A percentile compares a stretch with the other conserved stretches of the same genome.
phyloP scores from a whole-genome alignment of 805 yeast species.

The Wickerhamomyces kurtzmanii region DNA sequence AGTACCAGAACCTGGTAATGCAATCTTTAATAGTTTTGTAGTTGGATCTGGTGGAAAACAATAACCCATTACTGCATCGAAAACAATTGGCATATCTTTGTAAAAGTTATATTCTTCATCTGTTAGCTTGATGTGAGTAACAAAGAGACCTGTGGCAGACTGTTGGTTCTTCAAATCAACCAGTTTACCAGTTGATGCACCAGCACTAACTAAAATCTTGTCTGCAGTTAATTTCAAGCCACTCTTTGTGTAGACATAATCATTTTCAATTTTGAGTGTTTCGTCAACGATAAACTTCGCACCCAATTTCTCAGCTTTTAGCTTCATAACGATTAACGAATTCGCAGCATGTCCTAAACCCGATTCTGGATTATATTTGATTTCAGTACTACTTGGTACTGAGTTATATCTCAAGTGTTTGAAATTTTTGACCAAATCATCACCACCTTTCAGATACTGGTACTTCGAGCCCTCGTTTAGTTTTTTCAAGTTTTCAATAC shows the following conservation, averaged over 20 bases:
- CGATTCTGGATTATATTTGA: conserved; percentile 28
- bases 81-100: conserved; percentile 30
- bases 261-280: conserved; percentile 9
- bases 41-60: conserved; percentile 37
- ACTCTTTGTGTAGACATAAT: conserved; percentile 12
- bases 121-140: conserved; percentile 26
- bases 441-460: conserved; percentile 19
- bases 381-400: conserved; percentile 14
- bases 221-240: conserved; percentile 19
- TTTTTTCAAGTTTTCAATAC: conserved; percentile 22
- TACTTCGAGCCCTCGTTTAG: conserved; percentile 17
- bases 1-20: conserved; percentile 19
- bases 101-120: conserved; percentile 23
- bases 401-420: conserved; percentile 17
- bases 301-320: conserved; percentile 18
- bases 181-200: conserved; percentile 26
- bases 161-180: conserved; percentile 21
- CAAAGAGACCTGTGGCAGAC: conserved; percentile 26
- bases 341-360: conserved; percentile 34
- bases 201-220: conserved; percentile 22
- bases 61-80: conserved; percentile 31
- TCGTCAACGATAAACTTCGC: conserved; percentile 25
- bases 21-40: conserved; percentile 26
- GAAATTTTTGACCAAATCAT: conserved; percentile 17
- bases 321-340: conserved; percentile 22